Evolutionary conservation across 257 asterid species (phyloP), one percentile per base, ranked within the genome.

Genomic region (Leonotis leonurus): DNA sequence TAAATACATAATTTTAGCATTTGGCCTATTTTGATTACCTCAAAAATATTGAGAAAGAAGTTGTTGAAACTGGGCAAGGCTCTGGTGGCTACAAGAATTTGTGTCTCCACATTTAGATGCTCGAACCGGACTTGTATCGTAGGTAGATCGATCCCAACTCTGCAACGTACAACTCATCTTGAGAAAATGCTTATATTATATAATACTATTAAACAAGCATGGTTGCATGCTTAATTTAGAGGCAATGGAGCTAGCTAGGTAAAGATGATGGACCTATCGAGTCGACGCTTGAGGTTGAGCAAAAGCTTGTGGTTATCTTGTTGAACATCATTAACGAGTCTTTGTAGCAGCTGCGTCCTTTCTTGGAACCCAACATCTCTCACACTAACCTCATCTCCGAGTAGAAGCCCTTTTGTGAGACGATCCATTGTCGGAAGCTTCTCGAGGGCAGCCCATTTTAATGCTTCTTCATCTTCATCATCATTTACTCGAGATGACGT

Each of bases 1-100:
- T n/a, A n/a, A n/a, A n/a, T n/a, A n/a, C n/a, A n/a, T n/a, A n/a
- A n/a, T n/a, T n/a, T n/a, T n/a, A n/a, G n/a, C n/a, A n/a, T n/a
- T n/a, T n/a, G n/a, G n/a, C n/a, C n/a, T 29, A 29, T 3, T 29
- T 29, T 29, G 6, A 5, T 1, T 29, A 81, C 88, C 81, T 82
- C 79, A 14, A 82, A 30, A 9, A 70, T 58, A 49, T 68, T 67
- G 32, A 64, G 39, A 53, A 14, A 21, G 60, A 68, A 72, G 75
- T 79, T 79, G 1, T 49, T 21, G 41, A 79, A 58, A 3, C 73
- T 66, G 0, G 83, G 85, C 57, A 82, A 69, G 9, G 80, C 79
- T 62, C 89, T 75, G 55, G 77, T 64, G 4, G 85, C 85, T 17
- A 68, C 69, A 52, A 72, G 67, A 55, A 71, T 80, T 67, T 79